Percentiles rank a stretch among this genome's conserved stretches.
Conservation (phyloP, 257 asterid species). For the Nicotiana sylvestris region DNA sequence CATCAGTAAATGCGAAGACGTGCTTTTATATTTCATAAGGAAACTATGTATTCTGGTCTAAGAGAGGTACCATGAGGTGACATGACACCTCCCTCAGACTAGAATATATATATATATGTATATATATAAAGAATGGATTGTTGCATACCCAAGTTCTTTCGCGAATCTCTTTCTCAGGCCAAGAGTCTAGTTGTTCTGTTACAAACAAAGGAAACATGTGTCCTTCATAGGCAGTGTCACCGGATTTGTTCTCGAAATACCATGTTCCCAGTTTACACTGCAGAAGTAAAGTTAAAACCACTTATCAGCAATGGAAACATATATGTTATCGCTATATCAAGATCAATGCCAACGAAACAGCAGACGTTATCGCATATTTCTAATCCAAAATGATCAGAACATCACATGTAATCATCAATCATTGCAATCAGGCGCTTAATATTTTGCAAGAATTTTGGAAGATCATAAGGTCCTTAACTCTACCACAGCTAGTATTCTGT, state of each 20-base stretch:
- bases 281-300: not conserved
- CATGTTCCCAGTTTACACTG: conserved; percentile 67
- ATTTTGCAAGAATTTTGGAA: not conserved
- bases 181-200: conserved; percentile 62
- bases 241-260: conserved; percentile 61
- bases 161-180: conserved; percentile 90
- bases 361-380: not conserved
- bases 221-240: conserved; percentile 44
- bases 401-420: not conserved
- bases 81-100: no score
- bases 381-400: not conserved
- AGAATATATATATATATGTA: no score
- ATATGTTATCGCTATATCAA: not conserved
- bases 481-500: not conserved
- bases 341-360: not conserved
- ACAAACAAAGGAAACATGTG: conserved; percentile 81
- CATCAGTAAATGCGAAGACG: not conserved
- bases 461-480: not conserved
- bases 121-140: not conserved
- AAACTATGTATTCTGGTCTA: not conserved
- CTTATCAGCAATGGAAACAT: not conserved
- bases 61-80: not conserved
- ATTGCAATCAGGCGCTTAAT: not conserved
- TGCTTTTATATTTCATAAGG: not conserved
- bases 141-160: conserved; percentile 69